These are phyloP conservation scores for Volvariella volvacea DNA, from an alignment of 1,284 basidiomycete genomes.

Conservation along the genomic window DNA sequence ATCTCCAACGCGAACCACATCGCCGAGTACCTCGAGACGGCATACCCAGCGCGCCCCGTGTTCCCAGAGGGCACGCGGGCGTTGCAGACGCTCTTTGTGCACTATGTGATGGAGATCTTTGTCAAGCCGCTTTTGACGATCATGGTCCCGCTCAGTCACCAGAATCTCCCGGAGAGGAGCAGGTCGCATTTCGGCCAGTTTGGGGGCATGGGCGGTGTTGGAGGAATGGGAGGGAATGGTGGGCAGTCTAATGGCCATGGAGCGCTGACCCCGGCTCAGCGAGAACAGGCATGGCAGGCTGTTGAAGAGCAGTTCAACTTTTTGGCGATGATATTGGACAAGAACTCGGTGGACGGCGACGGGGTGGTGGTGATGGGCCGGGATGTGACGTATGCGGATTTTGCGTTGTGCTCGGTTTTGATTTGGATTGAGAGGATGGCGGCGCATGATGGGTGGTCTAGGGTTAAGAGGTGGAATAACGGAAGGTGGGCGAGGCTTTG, in stretches of 20 bases:
- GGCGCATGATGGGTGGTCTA: constrained; percentile 59
- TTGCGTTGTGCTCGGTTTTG: constrained; percentile 59
- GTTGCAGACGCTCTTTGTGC: constrained; percentile 60
- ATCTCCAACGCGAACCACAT: constrained; percentile 55
- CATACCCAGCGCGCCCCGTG: constrained; percentile 61
- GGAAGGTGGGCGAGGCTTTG: constrained; percentile 55
- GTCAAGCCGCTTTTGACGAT: constrained; percentile 61
- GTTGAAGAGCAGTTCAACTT: constrained; percentile 63
- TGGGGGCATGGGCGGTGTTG: constrained; percentile 4
- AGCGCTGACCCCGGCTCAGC: constrained; percentile 30
- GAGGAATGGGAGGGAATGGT: constrained; percentile 2
- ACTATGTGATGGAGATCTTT: constrained; percentile 61
- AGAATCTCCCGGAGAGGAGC: constrained; percentile 46
- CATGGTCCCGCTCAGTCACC: constrained; percentile 62
- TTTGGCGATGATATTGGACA: constrained; percentile 54
- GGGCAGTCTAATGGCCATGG: constrained; percentile 11
- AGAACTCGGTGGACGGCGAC: constrained; percentile 52
- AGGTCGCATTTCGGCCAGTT: constrained; percentile 41
- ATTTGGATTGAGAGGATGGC: constrained; percentile 66
- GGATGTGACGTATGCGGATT: constrained; percentile 64
- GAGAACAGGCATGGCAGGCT: constrained; percentile 56
- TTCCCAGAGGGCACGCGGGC: constrained; percentile 64
- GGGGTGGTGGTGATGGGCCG: constrained; percentile 59
- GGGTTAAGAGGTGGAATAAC: constrained; percentile 54
- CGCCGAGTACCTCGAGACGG: constrained; percentile 63